Evolutionary conservation across 2,329 filamentous ascomycete genomes (phyloP).

Genomic region (Exophiala spinifera): DNA sequence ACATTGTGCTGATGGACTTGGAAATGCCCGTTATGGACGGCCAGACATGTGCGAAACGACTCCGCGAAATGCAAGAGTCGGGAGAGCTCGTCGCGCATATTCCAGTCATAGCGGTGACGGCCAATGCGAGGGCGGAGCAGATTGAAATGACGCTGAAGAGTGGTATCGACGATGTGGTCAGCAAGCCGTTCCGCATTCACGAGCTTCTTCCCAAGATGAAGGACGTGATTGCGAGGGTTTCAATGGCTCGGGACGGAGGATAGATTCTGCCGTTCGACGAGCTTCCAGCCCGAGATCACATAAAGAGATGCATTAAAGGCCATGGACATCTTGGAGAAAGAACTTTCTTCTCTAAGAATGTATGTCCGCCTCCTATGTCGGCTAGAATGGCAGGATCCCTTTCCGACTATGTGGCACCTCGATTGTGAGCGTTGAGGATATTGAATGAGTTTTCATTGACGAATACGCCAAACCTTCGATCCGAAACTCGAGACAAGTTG

Average conservation of each 20-base stretch:
- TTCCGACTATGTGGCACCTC: no score
- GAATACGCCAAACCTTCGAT: no score
- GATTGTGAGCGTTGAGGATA: no score
- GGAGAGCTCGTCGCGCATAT: constrained; percentile 43
- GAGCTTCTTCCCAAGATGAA: constrained; percentile 67
- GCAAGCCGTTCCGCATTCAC: constrained; percentile 75
- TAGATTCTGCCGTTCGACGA: not conserved
- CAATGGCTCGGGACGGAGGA: constrained; percentile 28
- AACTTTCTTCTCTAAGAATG: no score
- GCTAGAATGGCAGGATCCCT: no score
- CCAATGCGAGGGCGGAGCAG: constrained; percentile 73
- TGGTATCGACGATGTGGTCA: constrained; percentile 75
- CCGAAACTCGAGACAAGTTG: no score
- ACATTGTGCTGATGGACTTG: constrained; percentile 73
- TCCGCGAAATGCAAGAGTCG: constrained; percentile 62
- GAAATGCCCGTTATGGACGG: constrained; percentile 86
- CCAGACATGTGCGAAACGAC: constrained; percentile 66
- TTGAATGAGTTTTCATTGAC: no score
- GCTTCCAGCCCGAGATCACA: not conserved
- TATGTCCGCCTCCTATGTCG: no score
- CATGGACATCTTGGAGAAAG: no score
- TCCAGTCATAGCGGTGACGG: constrained; percentile 52
- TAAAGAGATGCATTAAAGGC: no score
- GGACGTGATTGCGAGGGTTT: constrained; percentile 42
- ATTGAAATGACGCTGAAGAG: constrained; percentile 67